A percentile compares a stretch with the other conserved stretches of the same genome.
phyloP scores from a whole-genome alignment of 2,329 filamentous ascomycete genomes.

The Thielaviopsis euricoi region DNA sequence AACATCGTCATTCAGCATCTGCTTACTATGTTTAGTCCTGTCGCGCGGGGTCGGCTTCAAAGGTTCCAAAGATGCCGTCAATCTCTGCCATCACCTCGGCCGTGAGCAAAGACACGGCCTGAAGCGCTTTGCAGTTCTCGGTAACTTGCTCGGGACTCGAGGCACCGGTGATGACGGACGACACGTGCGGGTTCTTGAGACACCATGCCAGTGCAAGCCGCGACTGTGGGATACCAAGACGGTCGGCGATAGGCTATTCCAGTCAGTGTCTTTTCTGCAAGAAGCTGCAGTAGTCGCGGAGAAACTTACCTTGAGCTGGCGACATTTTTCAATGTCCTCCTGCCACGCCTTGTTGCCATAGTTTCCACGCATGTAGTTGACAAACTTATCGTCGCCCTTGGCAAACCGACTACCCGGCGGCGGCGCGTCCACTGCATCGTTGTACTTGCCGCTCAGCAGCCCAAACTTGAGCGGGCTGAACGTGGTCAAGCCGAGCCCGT shows the following conservation, averaged over 20 bases:
- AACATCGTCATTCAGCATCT: too few relatives aligned
- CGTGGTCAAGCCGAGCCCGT: slow-evolving; percentile 43
- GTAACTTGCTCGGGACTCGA: slow-evolving; percentile 33
- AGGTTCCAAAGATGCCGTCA: slow-evolving; percentile 24
- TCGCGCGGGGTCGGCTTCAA: slow-evolving; percentile 9
- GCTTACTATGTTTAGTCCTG: slow-evolving; percentile 5
- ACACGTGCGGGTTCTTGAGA: slow-evolving; percentile 36
- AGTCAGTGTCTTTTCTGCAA: background rate
- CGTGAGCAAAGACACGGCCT: slow-evolving; percentile 30
- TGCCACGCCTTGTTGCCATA: slow-evolving; percentile 41
- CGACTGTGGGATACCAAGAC: slow-evolving; percentile 34
- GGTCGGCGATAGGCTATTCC: slow-evolving; percentile 32
- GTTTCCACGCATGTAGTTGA: slow-evolving; percentile 30
- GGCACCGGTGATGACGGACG: slow-evolving; percentile 35
- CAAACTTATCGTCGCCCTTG: slow-evolving; percentile 40
- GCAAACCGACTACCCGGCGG: slow-evolving; percentile 42
- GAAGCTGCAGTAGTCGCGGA: background rate
- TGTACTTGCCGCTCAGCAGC: slow-evolving; percentile 50
- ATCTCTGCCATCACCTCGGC: slow-evolving; percentile 34
- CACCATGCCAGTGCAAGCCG: slow-evolving; percentile 37
- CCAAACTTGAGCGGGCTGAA: slow-evolving; percentile 43
- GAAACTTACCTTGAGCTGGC: slow-evolving; percentile 19
- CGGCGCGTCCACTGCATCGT: slow-evolving; percentile 29
- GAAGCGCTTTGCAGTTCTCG: slow-evolving; percentile 31
- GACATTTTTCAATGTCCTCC: slow-evolving; percentile 28